Conservation (phyloP, 306 rosid genomes). For the Carpinus viminea region DNA sequence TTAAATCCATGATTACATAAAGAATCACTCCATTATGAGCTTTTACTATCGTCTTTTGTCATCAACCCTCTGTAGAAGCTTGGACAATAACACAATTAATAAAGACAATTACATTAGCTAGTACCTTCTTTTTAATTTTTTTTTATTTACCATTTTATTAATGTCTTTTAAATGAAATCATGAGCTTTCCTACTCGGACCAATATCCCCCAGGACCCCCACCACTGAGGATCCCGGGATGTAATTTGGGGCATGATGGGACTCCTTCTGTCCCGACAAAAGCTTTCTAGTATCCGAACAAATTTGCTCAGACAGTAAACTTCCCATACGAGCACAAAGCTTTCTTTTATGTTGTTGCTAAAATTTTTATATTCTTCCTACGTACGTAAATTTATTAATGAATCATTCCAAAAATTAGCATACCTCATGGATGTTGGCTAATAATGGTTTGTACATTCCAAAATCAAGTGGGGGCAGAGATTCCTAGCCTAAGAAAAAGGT, state of each 20-base stretch:
- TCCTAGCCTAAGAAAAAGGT: not conserved
- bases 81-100: not conserved
- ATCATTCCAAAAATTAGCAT: not conserved
- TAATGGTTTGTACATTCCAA: not conserved
- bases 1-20: not conserved
- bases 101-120: not conserved
- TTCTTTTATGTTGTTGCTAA: too few relatives aligned
- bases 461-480: constrained; percentile 9
- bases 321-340: too few relatives aligned
- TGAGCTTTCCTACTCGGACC: not conserved
- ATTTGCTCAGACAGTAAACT: too few relatives aligned
- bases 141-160: not conserved
- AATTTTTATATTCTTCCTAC: too few relatives aligned
- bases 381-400: too few relatives aligned
- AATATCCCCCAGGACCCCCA: too few relatives aligned
- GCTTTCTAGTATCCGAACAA: too few relatives aligned
- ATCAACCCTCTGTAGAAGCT: not conserved
- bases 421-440: not conserved
- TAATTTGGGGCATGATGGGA: too few relatives aligned
- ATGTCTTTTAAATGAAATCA: not conserved
- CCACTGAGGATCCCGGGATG: too few relatives aligned
- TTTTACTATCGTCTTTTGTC: not conserved
- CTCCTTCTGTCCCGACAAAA: too few relatives aligned
- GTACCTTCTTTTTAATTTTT: not conserved
- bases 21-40: not conserved